A percentile compares a stretch with the other conserved stretches of the same genome.
These are phyloP conservation scores for Camellia granthamiana DNA, from an alignment of 148 eudicot species.

Conservation along the genomic window DNA sequence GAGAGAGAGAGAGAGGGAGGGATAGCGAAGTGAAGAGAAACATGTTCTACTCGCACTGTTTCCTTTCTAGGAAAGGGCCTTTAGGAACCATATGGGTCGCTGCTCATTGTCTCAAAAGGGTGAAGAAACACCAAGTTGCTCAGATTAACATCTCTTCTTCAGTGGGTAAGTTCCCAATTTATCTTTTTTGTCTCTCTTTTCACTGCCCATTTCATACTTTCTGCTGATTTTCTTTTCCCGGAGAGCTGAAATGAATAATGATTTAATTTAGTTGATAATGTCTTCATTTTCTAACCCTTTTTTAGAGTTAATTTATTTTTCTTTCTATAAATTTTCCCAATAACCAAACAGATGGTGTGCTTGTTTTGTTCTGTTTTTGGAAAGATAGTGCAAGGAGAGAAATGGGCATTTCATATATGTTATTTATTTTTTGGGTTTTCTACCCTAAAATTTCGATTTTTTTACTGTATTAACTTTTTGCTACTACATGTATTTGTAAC, in stretches of 20 bases:
- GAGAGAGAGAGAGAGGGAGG: not conserved
- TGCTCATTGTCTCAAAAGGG: conserved; percentile 69
- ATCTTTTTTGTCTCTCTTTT: not conserved
- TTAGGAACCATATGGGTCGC: conserved; percentile 78
- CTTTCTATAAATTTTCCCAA: not conserved
- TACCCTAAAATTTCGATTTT: not conserved
- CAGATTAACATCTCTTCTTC: conserved; percentile 65
- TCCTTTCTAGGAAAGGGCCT: conserved; percentile 62
- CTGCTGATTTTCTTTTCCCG: not conserved
- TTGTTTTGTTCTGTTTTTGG: not conserved
- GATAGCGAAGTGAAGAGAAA: conserved; percentile 5
- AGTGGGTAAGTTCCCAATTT: conserved; percentile 53
- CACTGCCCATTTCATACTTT: not conserved
- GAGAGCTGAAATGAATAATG: not conserved
- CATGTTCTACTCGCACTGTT: conserved; percentile 61
- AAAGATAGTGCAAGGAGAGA: not conserved
- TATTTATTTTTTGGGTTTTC: no score
- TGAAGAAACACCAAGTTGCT: conserved; percentile 59
- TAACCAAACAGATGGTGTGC: not conserved
- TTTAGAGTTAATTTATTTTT: not conserved
- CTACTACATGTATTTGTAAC: no score
- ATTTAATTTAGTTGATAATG: not conserved
- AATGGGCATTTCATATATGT: not conserved
- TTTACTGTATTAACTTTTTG: no score
- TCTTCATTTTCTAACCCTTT: not conserved